Conservation (phyloP, 805 yeast genomes). For the Candida chilensis region DNA sequence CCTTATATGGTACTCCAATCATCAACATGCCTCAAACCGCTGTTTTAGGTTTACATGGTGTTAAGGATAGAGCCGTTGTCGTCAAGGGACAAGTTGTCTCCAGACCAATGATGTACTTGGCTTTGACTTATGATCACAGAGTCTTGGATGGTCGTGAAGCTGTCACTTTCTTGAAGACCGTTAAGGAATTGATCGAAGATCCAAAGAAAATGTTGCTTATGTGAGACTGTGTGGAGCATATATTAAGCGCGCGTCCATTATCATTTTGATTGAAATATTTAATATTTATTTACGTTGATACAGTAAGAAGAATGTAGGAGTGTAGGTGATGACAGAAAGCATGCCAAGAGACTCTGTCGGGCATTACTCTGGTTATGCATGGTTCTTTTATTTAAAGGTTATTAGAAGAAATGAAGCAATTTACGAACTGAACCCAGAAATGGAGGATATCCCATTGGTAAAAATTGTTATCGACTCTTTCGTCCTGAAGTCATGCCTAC, state of each 20-base stretch:
- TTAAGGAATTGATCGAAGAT: slow-evolving; percentile 96
- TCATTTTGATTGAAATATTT: no score
- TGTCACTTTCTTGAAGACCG: slow-evolving; percentile 90
- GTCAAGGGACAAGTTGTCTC: slow-evolving; percentile 93
- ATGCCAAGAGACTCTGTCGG: no score
- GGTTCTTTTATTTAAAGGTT: no score
- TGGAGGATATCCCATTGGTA: no score
- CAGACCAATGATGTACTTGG: slow-evolving; percentile 99
- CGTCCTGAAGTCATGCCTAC: background rate
- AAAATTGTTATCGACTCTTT: background rate
- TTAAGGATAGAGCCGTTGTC: slow-evolving; percentile 94
- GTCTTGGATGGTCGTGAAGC: slow-evolving; percentile 98
- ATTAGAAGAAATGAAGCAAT: no score
- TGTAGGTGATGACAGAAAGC: no score
- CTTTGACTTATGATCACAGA: slow-evolving; percentile 97
- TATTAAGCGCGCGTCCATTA: no score
- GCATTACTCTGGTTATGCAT: no score
- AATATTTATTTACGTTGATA: no score
- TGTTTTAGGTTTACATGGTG: slow-evolving; percentile 94
- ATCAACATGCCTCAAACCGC: slow-evolving; percentile 98
- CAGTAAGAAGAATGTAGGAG: no score
- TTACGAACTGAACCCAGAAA: no score
- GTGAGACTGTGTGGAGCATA: no score
- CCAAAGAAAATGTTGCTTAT: slow-evolving; percentile 90
- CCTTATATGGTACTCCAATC: slow-evolving; percentile 96